Conservation (phyloP, 108 stramenopile species). For the Ochromonas danica region DNA sequence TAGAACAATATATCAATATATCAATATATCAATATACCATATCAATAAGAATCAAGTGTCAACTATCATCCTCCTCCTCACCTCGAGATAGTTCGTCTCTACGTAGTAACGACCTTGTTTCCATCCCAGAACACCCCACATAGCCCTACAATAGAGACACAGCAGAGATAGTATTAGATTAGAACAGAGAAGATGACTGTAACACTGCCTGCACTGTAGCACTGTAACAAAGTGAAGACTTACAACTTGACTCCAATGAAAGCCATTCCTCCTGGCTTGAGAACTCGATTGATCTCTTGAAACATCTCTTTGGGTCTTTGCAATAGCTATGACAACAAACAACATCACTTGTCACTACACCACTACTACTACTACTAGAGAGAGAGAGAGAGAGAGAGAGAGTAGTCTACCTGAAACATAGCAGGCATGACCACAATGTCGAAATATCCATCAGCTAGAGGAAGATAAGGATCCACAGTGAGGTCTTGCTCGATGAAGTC, state of each 20-base stretch:
- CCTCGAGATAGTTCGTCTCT: neutral
- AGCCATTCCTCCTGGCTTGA: neutral
- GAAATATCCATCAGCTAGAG: neutral
- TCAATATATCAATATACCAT: too few relatives aligned
- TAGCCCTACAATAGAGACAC: neutral
- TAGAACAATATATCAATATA: neutral
- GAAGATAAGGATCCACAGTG: neutral
- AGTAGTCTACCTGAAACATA: neutral
- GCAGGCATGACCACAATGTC: neutral
- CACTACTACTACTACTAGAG: too few relatives aligned
- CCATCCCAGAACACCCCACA: neutral
- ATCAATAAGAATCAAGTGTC: too few relatives aligned
- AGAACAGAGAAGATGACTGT: too few relatives aligned
- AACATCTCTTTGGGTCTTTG: neutral
- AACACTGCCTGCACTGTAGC: too few relatives aligned
- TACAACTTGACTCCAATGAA: neutral
- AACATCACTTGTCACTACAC: neutral
- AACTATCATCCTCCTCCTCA: neutral
- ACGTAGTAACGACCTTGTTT: neutral
- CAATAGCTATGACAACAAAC: neutral
- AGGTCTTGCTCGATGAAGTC: neutral
- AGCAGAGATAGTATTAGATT: neutral
- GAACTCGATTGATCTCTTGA: neutral
- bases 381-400: too few relatives aligned
- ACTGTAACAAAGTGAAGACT: neutral